phyloP scores from a whole-genome alignment of 441 rosid species.

The Cnidoscolus chayamansa region DNA sequence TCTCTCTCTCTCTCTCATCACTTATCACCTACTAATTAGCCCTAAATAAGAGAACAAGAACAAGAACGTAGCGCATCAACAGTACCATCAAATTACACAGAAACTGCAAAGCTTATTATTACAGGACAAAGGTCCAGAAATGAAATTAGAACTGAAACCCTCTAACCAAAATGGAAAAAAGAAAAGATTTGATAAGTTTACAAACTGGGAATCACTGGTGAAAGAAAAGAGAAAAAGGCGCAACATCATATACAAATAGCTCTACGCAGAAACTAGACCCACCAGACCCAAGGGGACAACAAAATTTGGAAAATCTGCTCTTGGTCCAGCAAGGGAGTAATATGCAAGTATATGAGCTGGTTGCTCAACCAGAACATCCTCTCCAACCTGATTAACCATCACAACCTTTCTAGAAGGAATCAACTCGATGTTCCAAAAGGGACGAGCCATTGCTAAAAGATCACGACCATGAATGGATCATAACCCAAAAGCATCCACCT shows the following conservation, averaged over 20 bases:
- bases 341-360: conserved; percentile 91
- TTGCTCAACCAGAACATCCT: conserved; percentile 38
- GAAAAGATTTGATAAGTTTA: conserved; percentile 18
- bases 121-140: conserved; percentile 25
- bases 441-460: conserved; percentile 29
- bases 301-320: conserved; percentile 70
- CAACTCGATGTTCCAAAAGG: no score
- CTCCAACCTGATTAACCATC: no score
- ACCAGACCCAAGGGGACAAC: conserved; percentile 37
- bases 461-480: conserved; percentile 33
- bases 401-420: no score
- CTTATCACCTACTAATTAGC: not conserved
- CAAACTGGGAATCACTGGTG: conserved; percentile 24
- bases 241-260: not conserved
- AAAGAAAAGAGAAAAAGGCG: conserved; percentile 23
- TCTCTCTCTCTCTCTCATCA: no score
- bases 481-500: no score
- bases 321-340: conserved; percentile 82
- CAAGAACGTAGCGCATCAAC: conserved; percentile 13
- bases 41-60: conserved; percentile 12
- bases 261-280: no score
- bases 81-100: conserved; percentile 32
- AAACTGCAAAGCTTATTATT: conserved; percentile 35
- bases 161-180: conserved; percentile 21
- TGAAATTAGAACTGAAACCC: conserved; percentile 21